Conservation (phyloP, 2,329 filamentous ascomycete genomes). For the Phoma sp. region DNA sequence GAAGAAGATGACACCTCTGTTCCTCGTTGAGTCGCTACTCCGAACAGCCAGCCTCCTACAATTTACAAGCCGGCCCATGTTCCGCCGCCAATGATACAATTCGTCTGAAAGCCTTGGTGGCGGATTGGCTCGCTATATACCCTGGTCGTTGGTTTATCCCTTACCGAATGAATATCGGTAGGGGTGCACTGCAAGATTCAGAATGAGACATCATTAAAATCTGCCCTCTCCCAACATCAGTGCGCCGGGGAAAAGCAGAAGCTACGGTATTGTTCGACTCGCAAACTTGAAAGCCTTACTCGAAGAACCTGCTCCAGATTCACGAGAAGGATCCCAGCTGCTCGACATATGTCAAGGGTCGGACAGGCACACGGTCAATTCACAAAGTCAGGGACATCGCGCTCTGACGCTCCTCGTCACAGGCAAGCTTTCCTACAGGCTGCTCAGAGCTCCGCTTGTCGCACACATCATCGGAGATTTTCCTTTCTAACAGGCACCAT, state of each 20-base stretch:
- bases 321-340: background rate
- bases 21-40: slow-evolving; percentile 24
- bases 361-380: slow-evolving; percentile 18
- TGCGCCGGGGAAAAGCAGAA: slow-evolving; percentile 12
- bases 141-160: slow-evolving; percentile 16
- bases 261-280: background rate
- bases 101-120: slow-evolving; percentile 11
- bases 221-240: slow-evolving; percentile 18
- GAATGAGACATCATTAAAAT: slow-evolving; percentile 29
- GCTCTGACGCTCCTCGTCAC: slow-evolving; percentile 24
- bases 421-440: slow-evolving; percentile 13
- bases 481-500: slow-evolving; percentile 23
- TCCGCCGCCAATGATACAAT: slow-evolving; percentile 43
- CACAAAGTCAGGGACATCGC: slow-evolving; percentile 21
- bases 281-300: background rate
- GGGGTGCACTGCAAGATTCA: slow-evolving; percentile 25
- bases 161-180: slow-evolving; percentile 28
- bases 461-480: slow-evolving; percentile 10
- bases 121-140: slow-evolving; percentile 31
- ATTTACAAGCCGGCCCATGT: slow-evolving; percentile 21
- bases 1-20: slow-evolving; percentile 23
- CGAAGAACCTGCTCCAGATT: slow-evolving; percentile 1
- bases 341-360: slow-evolving; percentile 13
- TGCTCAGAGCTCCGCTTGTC: slow-evolving; percentile 14
- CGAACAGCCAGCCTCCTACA: slow-evolving; percentile 22